phyloP scores from a whole-genome alignment of 257 asterid species.

The Salvia miltiorrhiza region DNA sequence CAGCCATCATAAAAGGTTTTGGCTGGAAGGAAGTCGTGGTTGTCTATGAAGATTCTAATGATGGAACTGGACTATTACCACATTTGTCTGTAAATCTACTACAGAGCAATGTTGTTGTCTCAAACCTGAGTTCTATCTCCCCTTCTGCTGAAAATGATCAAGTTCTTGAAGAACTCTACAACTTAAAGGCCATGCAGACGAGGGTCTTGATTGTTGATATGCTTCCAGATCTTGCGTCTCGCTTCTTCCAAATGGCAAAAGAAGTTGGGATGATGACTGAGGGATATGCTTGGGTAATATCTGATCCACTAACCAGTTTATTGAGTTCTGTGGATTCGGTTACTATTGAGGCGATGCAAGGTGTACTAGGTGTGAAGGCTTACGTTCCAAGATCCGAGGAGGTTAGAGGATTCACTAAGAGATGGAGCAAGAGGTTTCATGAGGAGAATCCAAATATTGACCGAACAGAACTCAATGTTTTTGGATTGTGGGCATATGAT shows the following conservation, averaged over 20 bases:
- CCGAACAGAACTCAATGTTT: slow-evolving; percentile 29
- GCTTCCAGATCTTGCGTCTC: slow-evolving; percentile 34
- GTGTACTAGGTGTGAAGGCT: slow-evolving; percentile 49
- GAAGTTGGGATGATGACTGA: slow-evolving; percentile 39
- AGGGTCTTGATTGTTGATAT: slow-evolving; percentile 48
- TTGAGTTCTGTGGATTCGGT: slow-evolving; percentile 28
- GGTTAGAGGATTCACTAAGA: slow-evolving; percentile 18
- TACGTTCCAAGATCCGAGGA: slow-evolving; percentile 29
- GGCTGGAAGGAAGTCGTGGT: slow-evolving; percentile 45
- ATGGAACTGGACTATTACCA: slow-evolving; percentile 42
- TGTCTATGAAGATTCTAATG: slow-evolving; percentile 33
- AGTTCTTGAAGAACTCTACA: slow-evolving; percentile 29
- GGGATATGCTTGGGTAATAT: slow-evolving; percentile 50
- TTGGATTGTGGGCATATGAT: slow-evolving; percentile 57
- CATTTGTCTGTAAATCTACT: slow-evolving; percentile 31
- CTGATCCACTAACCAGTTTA: slow-evolving; percentile 41
- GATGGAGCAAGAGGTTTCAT: slow-evolving; percentile 42
- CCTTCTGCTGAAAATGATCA: slow-evolving; percentile 33
- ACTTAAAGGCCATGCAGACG: slow-evolving; percentile 37
- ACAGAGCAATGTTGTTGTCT: slow-evolving; percentile 18
- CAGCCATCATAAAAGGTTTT: slow-evolving; percentile 35
- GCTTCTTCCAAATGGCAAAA: slow-evolving; percentile 35
- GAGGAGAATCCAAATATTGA: slow-evolving; percentile 38
- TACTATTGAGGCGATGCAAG: slow-evolving; percentile 49
- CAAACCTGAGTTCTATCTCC: slow-evolving; percentile 30